These are phyloP conservation scores for Naganishia kalamii DNA, from an alignment of 768 basidiomycete genomes.

Conservation along the genomic window DNA sequence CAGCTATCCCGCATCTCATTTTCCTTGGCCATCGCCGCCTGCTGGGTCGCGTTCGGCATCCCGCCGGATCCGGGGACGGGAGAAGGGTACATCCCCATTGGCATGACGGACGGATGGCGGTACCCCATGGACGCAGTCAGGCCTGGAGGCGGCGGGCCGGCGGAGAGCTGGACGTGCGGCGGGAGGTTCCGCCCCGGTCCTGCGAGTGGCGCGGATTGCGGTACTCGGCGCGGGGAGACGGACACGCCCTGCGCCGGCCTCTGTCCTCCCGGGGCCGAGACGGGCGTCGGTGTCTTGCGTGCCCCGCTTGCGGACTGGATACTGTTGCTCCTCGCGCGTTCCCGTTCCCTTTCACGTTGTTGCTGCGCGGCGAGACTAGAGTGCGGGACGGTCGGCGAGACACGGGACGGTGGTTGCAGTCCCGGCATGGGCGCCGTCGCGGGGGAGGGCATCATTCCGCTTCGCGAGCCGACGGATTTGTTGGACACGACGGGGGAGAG, in stretches of 20 bases:
- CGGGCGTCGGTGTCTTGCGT: background rate
- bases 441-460: background rate
- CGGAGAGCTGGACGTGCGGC: constrained; percentile 11
- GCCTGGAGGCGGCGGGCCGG: constrained; percentile 4
- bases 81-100: background rate
- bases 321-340: constrained; percentile 1
- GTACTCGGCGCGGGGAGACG: background rate
- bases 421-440: background rate
- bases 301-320: background rate
- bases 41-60: background rate
- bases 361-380: background rate
- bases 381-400: background rate
- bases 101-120: background rate
- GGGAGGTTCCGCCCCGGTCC: background rate
- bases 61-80: too few species aligned
- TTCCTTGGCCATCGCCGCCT: constrained; percentile 5
- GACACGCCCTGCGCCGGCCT: background rate
- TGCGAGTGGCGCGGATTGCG: background rate
- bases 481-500: constrained; percentile 1
- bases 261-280: background rate
- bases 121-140: background rate
- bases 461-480: background rate
- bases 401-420: background rate
- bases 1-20: constrained; percentile 5
- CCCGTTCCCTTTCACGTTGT: background rate